Conservation (phyloP, 1,284 basidiomycete genomes). For the Ceratorhiza oryzae-sativae region DNA sequence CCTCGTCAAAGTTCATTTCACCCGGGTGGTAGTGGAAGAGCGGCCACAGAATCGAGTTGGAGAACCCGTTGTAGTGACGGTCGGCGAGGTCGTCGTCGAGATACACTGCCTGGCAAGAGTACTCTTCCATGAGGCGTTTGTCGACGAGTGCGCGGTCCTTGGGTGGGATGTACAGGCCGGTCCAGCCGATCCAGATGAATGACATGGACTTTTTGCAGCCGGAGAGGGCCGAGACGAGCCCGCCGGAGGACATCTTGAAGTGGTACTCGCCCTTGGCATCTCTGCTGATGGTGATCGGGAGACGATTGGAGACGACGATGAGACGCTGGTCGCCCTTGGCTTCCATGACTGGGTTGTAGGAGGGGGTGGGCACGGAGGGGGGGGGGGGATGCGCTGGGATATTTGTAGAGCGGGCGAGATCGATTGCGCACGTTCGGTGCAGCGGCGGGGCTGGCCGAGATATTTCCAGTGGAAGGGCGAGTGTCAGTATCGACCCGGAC, state of each 20-base stretch:
- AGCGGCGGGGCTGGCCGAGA: background rate
- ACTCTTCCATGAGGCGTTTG: slow-evolving; percentile 89
- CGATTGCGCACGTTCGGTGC: slow-evolving; percentile 4
- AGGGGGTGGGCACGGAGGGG: slow-evolving; percentile 16
- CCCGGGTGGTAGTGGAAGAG: slow-evolving; percentile 99
- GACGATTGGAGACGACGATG: slow-evolving; percentile 95
- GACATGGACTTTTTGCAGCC: slow-evolving; percentile 96
- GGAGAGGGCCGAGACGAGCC: slow-evolving; percentile 91
- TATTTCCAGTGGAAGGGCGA: slow-evolving; percentile 3
- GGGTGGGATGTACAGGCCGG: slow-evolving; percentile 86
- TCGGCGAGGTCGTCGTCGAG: slow-evolving; percentile 97
- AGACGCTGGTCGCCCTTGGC: slow-evolving; percentile 62
- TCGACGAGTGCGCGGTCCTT: slow-evolving; percentile 88
- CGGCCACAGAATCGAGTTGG: slow-evolving; percentile 99
- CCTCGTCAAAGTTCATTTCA: slow-evolving; percentile 99
- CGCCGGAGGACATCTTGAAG: slow-evolving; percentile 97
- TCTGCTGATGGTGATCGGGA: slow-evolving; percentile 91
- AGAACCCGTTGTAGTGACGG: slow-evolving; percentile 98
- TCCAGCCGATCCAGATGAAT: slow-evolving; percentile 97
- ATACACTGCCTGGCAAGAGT: slow-evolving; percentile 97
- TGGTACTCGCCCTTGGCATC: slow-evolving; percentile 88
- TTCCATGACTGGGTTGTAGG: slow-evolving; percentile 45
- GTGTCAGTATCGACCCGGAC: background rate
- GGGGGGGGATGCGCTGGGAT: slow-evolving; percentile 27
- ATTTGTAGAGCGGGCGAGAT: slow-evolving; percentile 34